A percentile compares a stretch with the other conserved stretches of the same genome.
Conservation (phyloP, 257 asterid species). For the Forsythia viridissima region DNA sequence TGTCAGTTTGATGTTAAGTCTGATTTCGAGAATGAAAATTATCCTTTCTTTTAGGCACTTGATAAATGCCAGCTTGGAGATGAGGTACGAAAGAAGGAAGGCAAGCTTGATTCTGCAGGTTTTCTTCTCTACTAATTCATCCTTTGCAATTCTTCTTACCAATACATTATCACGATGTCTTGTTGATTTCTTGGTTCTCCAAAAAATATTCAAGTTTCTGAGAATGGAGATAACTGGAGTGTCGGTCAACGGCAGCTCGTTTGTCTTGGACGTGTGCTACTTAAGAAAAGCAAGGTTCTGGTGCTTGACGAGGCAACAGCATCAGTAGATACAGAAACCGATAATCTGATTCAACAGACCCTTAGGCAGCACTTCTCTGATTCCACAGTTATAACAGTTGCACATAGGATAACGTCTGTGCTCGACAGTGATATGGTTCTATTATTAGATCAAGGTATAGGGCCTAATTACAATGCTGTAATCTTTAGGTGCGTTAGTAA, state of each 20-base stretch:
- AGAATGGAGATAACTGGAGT: conserved; percentile 97
- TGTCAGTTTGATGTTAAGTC: not conserved
- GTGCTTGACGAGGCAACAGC: conserved; percentile 98
- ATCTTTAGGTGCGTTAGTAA: conserved; percentile 75
- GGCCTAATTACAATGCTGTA: not conserved
- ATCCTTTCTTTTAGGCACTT: conserved; percentile 54
- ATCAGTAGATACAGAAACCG: conserved; percentile 95
- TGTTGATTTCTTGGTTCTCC: not conserved
- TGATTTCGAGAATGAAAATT: not conserved
- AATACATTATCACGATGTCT: conserved; percentile 18
- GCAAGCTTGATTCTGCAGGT: conserved; percentile 85
- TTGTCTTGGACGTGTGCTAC: conserved; percentile 90
- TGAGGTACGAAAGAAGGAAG: conserved; percentile 74
- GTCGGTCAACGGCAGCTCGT: conserved; percentile 91
- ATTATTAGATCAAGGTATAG: conserved; percentile 58
- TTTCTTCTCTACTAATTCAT: not conserved
- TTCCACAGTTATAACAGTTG: conserved; percentile 81
- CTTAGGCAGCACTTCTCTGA: conserved; percentile 62
- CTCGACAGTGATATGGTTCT: conserved; percentile 79
- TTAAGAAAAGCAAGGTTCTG: conserved; percentile 79
- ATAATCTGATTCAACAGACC: conserved; percentile 77
- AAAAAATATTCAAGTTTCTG: conserved; percentile 50
- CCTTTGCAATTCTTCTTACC: not conserved
- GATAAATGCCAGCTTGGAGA: conserved; percentile 95
- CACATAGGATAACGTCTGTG: conserved; percentile 89